These are phyloP conservation scores for Dothideomycetes sp. DNA, from an alignment of 2,329 filamentous ascomycete species.

Conservation along the genomic window DNA sequence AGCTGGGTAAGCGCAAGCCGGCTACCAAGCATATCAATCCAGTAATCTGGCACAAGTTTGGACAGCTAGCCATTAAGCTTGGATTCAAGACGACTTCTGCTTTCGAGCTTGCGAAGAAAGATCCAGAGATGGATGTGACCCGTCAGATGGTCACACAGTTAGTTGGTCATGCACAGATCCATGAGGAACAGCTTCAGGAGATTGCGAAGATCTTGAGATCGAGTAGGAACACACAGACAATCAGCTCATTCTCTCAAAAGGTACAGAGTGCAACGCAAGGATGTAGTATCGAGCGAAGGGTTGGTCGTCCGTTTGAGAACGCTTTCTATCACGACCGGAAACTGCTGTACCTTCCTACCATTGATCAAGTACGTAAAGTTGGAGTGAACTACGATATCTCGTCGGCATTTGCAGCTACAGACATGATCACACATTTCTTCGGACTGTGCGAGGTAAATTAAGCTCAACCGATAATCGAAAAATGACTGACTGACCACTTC, in stretches of 20 bases:
- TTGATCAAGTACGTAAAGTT: neutral
- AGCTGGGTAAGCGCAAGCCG: constrained; percentile 3
- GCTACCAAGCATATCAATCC: neutral
- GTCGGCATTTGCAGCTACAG: neutral
- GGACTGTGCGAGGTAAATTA: neutral
- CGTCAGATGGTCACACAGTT: neutral
- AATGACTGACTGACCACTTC: too few species aligned
- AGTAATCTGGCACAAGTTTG: constrained; percentile 7
- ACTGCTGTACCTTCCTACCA: neutral
- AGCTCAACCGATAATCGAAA: too few species aligned
- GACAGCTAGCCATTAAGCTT: constrained; percentile 3
- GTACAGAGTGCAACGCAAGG: neutral
- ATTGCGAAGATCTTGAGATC: neutral
- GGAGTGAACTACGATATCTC: neutral
- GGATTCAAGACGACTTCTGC: constrained; percentile 8
- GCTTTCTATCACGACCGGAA: neutral
- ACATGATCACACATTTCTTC: neutral
- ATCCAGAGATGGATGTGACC: neutral
- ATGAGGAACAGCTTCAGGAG: neutral
- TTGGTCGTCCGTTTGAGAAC: neutral
- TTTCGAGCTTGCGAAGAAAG: neutral
- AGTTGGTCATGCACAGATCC: neutral
- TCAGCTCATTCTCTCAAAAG: neutral
- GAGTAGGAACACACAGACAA: neutral
- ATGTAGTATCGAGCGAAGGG: neutral